Evolutionary conservation across 2,329 filamentous ascomycete genomes (phyloP), one percentile per base, ranked within the genome.

Genomic region (Colletotrichum gloeosporioides): DNA sequence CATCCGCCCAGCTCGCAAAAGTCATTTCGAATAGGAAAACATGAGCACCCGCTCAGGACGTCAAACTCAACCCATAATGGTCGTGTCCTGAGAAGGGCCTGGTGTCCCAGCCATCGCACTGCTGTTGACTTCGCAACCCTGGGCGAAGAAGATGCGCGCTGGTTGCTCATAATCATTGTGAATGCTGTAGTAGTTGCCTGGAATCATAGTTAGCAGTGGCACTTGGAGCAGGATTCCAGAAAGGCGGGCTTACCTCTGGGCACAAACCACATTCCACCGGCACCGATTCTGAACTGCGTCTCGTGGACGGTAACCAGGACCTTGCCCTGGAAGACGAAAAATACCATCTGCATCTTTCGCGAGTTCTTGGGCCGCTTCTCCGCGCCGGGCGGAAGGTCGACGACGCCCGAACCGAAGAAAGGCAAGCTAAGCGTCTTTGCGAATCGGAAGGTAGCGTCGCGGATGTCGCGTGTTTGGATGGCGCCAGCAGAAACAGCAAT

Each of bases 271-370:
- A 96, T 94, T 69, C 96, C 96, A 55, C 96, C 96, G 80, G 94
- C 95, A 49, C 93, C 92, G 78, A 98, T 96, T 73, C 94, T 92
- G 83, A 99, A 99, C 77, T 90, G 88, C 29, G 91, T 94, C 78
- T 94, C 91, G 78, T 94, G 92, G 64, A 98, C 91, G 32, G 92
- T 94, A 25, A 98, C 96, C 78, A 92, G 89, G 25, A 98, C 95
- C 78, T 94, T 93, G 27, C 97, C 97, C 61, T 91, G 90, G 80
- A 95, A 93, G 34, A 99, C 94, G 80, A 98, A 98, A 84, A 99
- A 99, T 2, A 95, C 93, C 94, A 99, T 97, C 82, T 98, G 96
- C 95, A 98, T 99, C 87, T 95, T 96, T 78, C 96, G 91, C 44
- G 95, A 94, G 85, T 98, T 99, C 89, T 99, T 99, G 65, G 93